Base-by-base conservation (phyloP, 139 green algal species). In the Haematococcus sp. region DNA sequence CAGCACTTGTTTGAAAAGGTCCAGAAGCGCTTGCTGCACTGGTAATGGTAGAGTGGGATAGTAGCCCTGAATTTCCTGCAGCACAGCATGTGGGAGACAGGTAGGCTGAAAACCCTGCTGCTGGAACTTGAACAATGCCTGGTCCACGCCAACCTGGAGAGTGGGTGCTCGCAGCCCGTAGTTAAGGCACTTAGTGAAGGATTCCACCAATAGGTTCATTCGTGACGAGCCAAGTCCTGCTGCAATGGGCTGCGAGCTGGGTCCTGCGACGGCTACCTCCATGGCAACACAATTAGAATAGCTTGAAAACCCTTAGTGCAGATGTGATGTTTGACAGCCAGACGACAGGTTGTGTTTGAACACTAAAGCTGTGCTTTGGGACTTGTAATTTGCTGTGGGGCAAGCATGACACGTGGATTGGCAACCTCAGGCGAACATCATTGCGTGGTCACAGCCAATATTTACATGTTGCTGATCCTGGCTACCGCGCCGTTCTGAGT, bases 11-110 rank as follows among this genome's bases (percentile, higher is more conserved):
- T 35, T 33, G 64, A 70, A 84, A 0, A 76, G 51, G 27, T 71
- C 74, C 4, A 69, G 67, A 2, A 84, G 46, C 1, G 79, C 79
- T 22, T 78, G 63, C 4, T 76, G 31, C 0, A 84, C 63, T 0
- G 46, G 23, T 1, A 28, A 3, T 25, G 73, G 68, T 0, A 78
- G n/a, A 28, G 15, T 43, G 19, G 63, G 73, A 33, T 78, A 84
- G 46, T 17, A 61, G 4, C 13, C 55, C 1, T 46, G 30, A 22
- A 81, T 76, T 1, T 68, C 63, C 79, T 84, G 79, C n/a, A n/a
- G n/a, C 27, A n/a, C 11, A 13, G n/a, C 2, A 11, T 49, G 40
- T 11, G n/a, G n/a, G n/a, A n/a, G n/a, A 49, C 40, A 49, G 40
- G 11, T 7, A 49, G 7, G 40, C 7, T 49, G 11, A 49, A 49